Evolutionary conservation across 495 filamentous ascomycete genomes (phyloP), one percentile per base, ranked within the genome.

Genomic region (Neurospora sublineolata): DNA sequence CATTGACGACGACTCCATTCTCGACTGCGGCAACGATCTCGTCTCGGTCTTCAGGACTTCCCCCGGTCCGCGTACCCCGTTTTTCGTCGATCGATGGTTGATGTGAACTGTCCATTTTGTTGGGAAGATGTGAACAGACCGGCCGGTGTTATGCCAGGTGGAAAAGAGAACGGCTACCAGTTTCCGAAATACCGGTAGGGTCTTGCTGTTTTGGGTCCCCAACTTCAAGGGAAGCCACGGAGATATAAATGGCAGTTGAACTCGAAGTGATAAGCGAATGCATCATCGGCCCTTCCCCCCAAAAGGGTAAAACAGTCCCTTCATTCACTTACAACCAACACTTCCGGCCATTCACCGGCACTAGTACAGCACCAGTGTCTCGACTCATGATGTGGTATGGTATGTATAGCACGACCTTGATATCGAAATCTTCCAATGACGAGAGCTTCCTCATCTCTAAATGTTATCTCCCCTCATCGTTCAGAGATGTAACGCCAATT

Each of bases 1-100:
- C 84, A 74, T 89, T 89, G 70, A 86, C 72, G n/a, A 77, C 73
- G 16, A 81, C 68, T n/a, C 82, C 79, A 38, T 76, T 74, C 67
- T 81, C 76, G 39, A 82, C 76, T 1, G 80, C 78, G 30, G 72
- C 77, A 33, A 83, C 74, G 2, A 76, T 80, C 41, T 83, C 80
- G 58, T 79, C 76, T 64, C 52, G 23, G 52, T 18, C 30, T 64
- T 64, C 52, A 3, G 27, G 52, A 9, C 52, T 16, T 33, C 27
- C 30, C 18, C 52, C 30, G 5, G 52, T 30, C 52, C 27, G 52
- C 27, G 23, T 16, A 33, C 27, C 18, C 3, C 12, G 12, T 64
- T 64, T 64, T 33, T 64, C 52, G 52, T 64, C 52, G 52, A 64
- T 27, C 6, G 52, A 64, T 9, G 14, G 27, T 64, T 64, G 52